Percentiles rank a stretch among this genome's conserved stretches.
These are phyloP conservation scores for Paramecium primaurelia DNA, from an alignment of 73 alveolate species.

Conservation along the genomic window DNA sequence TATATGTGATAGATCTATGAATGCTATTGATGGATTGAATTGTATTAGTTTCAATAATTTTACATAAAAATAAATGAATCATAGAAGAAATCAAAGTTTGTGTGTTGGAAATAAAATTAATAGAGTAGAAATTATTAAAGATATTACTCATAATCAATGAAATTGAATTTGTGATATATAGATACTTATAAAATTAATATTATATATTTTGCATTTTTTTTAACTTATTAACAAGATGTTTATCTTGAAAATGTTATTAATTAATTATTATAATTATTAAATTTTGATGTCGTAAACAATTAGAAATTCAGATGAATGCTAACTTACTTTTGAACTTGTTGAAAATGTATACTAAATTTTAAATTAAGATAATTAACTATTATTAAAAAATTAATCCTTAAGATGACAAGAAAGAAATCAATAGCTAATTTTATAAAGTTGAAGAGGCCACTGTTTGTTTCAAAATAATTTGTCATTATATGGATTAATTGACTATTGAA, in stretches of 20 bases:
- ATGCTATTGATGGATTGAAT: neutral
- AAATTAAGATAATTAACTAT: neutral
- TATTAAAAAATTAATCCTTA: neutral
- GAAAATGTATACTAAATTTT: neutral
- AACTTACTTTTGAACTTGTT: neutral
- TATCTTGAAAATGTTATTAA: neutral
- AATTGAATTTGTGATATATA: neutral
- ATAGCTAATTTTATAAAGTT: neutral
- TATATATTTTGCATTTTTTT: neutral
- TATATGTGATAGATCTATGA: neutral
- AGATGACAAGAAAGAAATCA: neutral
- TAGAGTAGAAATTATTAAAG: neutral
- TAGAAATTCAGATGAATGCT: neutral
- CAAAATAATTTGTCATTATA: neutral
- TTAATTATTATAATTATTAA: neutral
- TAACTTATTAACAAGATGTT: neutral
- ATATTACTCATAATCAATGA: neutral
- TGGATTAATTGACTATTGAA: neutral
- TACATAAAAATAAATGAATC: neutral
- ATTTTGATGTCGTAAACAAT: neutral
- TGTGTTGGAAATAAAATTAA: neutral
- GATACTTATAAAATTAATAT: neutral
- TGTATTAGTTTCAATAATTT: neutral
- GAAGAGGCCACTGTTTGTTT: neutral
- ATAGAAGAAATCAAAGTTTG: neutral